Conservation (phyloP, 2,329 filamentous ascomycete species). For the Penicillium hordei region DNA sequence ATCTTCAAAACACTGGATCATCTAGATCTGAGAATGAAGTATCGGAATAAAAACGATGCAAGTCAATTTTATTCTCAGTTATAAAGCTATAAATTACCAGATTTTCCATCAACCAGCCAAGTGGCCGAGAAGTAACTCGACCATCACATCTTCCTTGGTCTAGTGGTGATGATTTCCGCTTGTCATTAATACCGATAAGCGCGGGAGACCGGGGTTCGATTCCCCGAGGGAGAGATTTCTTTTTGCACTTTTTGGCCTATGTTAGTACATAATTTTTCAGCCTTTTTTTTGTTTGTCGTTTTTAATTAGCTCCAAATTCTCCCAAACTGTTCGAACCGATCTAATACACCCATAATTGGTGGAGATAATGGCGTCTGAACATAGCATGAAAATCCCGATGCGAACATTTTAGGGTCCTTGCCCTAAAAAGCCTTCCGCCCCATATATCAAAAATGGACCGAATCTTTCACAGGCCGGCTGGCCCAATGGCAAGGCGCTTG, state of each 20-base stretch:
- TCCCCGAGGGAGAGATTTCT: constrained; percentile 33
- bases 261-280: background rate
- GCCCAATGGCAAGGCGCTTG: constrained; percentile 54
- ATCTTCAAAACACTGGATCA: background rate
- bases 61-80: fast-evolving
- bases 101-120: constrained; percentile 21
- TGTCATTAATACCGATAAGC: constrained; percentile 30
- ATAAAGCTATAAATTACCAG: background rate
- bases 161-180: constrained; percentile 35
- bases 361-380: background rate
- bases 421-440: background rate
- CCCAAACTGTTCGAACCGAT: fast-evolving
- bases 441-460: background rate
- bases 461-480: constrained; percentile 29
- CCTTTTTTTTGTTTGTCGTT: background rate
- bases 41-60: background rate
- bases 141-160: constrained; percentile 28
- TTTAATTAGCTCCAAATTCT: fast-evolving
- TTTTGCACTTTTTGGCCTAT: constrained; percentile 5
- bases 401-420: background rate
- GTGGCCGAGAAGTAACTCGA: constrained; percentile 27
- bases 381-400: background rate
- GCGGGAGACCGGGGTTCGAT: constrained; percentile 40
- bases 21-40: background rate
- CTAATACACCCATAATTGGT: background rate